Conservation (phyloP, 2,329 filamentous ascomycete genomes). For the Epichloe typhina region DNA sequence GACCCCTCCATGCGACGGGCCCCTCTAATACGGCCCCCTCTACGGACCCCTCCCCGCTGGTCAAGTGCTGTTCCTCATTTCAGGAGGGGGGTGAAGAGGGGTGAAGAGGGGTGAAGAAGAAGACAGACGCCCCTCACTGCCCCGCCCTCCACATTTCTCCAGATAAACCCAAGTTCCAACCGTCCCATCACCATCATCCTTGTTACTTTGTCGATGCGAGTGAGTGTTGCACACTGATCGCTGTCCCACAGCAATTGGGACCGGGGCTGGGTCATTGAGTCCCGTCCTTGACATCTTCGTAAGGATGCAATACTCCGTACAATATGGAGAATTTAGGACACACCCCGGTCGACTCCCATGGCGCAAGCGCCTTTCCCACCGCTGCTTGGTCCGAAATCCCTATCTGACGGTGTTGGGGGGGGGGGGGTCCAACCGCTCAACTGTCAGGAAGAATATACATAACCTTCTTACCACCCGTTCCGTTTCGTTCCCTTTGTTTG, state of each 20-base stretch:
- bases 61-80: neutral
- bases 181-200: slow-evolving; percentile 1
- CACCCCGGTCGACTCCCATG: slow-evolving; percentile 3
- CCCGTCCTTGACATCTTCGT: neutral
- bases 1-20: neutral
- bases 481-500: slow-evolving; percentile 3
- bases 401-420: slow-evolving; percentile 2
- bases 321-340: slow-evolving; percentile 6
- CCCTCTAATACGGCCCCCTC: no score
- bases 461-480: slow-evolving; percentile 10
- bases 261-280: no score
- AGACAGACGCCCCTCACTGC: neutral
- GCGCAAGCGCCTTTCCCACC: slow-evolving; percentile 2
- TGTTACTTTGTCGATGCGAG: no score
- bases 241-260: neutral
- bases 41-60: neutral
- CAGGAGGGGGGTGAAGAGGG: no score
- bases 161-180: slow-evolving; percentile 3
- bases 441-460: slow-evolving; percentile 11
- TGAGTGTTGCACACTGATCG: neutral
- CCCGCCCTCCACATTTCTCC: slow-evolving; percentile 5
- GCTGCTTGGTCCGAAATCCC: slow-evolving; percentile 2
- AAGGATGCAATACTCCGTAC: slow-evolving; percentile 1
- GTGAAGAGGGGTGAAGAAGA: no score
- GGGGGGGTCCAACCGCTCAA: neutral